phyloP scores from a whole-genome alignment of 352 stramenopile species.

The Pythium volutum region DNA sequence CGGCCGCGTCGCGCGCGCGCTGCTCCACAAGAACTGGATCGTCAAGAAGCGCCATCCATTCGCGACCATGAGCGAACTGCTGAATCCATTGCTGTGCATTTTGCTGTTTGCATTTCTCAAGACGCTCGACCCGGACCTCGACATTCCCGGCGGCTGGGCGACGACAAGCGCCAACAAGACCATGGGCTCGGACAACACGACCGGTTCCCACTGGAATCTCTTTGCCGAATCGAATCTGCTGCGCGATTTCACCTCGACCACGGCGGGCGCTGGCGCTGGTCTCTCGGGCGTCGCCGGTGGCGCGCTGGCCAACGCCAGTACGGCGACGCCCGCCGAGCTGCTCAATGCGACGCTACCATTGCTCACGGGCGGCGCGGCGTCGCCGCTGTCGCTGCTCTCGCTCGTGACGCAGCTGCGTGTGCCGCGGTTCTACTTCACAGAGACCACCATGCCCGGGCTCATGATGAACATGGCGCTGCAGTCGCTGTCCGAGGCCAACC shows the following conservation, averaged over 20 bases:
- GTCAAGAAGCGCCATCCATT: conserved; percentile 67
- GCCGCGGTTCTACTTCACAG: conserved; percentile 61
- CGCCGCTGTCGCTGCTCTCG: conserved; percentile 22
- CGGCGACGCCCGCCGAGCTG: conserved; percentile 3
- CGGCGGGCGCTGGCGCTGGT: conserved; percentile 1
- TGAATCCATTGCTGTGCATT: conserved; percentile 71
- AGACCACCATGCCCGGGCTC: conserved; percentile 61
- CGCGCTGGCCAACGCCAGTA: background rate
- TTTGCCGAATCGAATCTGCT: conserved; percentile 34
- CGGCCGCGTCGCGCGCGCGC: conserved; percentile 23
- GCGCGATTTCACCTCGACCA: conserved; percentile 23
- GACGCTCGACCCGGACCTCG: conserved; percentile 44
- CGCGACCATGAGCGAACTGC: conserved; percentile 57
- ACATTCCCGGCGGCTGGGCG: conserved; percentile 47
- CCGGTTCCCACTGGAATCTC: conserved; percentile 44
- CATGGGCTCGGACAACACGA: conserved; percentile 8
- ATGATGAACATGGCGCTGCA: conserved; percentile 53
- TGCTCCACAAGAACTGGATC: conserved; percentile 74
- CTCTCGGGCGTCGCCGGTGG: conserved; percentile 3
- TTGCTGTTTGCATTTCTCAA: conserved; percentile 70
- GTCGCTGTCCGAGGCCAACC: conserved; percentile 39
- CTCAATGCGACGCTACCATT: conserved; percentile 21
- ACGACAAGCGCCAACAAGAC: conserved; percentile 36
- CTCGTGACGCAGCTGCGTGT: conserved; percentile 35
- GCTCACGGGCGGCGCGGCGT: conserved; percentile 14